Base-by-base conservation (phyloP, 2,329 filamentous ascomycete genomes). In the Fusarium sp. region DNA sequence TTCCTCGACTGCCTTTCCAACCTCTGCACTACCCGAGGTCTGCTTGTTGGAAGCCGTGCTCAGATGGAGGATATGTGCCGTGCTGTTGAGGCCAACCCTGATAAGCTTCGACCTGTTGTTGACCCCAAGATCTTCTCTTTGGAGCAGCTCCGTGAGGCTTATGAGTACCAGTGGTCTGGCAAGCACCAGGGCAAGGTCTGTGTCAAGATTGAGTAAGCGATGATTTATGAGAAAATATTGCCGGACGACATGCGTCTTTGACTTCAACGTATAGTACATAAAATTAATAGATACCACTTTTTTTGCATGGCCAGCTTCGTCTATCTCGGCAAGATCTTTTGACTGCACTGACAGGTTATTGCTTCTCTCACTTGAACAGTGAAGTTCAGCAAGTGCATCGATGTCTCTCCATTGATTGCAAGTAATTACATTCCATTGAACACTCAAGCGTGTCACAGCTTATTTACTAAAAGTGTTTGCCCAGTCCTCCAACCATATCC, bases 31-130 rank as follows among this genome's bases (percentile, higher is more conserved):
- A 81, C 83, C 11, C 79, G 87, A 7, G 86, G 85, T 33, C 70
- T 88, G 7, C 78, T 85, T 45, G 83, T 85, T 11, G 87, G 87
- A 8, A 85, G 67, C 73, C 78, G 85, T 21, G 46, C 77, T 7
- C 83, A 86, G 79, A 83, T 88, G 79, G 85, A 88, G 77, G 86
- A 87, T 15, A 86, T 88, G 83, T 83, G 82, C 69, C 78, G 80
- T 4, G 85, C 85, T 21, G 82, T 88, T 61, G 86, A 88, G 70
- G 84, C 80, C 25, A 81, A 82, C 52, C 83, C 84, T 9, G 79
- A 82, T 29, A 83, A 83, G 35, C 77, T 82, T 49, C 75, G 76
- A n/a, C 86, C 86, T 5, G 81, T 87, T 5, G 76, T 89, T 37
- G 86, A 88, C 75, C 73, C 78, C 42, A 83, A 82, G 69, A 60